These are phyloP conservation scores for Poterioochromonas sp. DNA, from an alignment of 352 stramenopile genomes.

Conservation along the genomic window DNA sequence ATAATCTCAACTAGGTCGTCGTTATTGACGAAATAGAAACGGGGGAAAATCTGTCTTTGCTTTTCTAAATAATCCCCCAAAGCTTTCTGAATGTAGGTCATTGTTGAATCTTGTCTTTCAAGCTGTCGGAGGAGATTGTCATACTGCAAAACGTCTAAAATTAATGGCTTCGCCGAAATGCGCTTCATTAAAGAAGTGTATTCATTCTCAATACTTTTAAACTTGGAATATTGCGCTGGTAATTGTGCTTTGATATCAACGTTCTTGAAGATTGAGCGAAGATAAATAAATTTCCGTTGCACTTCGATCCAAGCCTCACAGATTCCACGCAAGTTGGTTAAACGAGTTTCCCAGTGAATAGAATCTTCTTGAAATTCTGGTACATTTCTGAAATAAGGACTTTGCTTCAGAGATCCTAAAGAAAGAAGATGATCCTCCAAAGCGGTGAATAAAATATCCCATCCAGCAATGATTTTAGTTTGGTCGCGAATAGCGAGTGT, in stretches of 20 bases:
- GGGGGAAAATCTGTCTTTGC: conserved; percentile 70
- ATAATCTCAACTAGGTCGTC: conserved; percentile 99
- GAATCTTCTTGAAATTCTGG: conserved; percentile 91
- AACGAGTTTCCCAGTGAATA: conserved; percentile 91
- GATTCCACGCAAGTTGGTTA: conserved; percentile 88
- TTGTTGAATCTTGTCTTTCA: conserved; percentile 87
- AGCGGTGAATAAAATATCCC: conserved; percentile 97
- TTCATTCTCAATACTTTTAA: conserved; percentile 95
- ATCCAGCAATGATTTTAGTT: conserved; percentile 93
- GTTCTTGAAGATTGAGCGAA: conserved; percentile 95
- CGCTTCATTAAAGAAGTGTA: conserved; percentile 96
- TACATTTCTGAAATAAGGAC: conserved; percentile 84
- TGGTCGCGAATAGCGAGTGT: conserved; percentile 70
- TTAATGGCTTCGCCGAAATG: conserved; percentile 87
- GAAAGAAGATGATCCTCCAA: conserved; percentile 99
- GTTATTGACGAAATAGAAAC: conserved; percentile 99
- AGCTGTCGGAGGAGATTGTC: conserved; percentile 58
- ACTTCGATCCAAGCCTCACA: conserved; percentile 99
- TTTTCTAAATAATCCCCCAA: conserved; percentile 98
- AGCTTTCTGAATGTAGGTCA: conserved; percentile 98
- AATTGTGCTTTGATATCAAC: conserved; percentile 96
- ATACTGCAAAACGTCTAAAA: conserved; percentile 80
- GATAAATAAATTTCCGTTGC: conserved; percentile 97
- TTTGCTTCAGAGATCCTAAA: conserved; percentile 96
- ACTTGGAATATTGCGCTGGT: conserved; percentile 88